Percentiles rank a stretch among this genome's conserved stretches.
Conservation (phyloP, 257 asterid species). For the Nyctanthes arbortristis region DNA sequence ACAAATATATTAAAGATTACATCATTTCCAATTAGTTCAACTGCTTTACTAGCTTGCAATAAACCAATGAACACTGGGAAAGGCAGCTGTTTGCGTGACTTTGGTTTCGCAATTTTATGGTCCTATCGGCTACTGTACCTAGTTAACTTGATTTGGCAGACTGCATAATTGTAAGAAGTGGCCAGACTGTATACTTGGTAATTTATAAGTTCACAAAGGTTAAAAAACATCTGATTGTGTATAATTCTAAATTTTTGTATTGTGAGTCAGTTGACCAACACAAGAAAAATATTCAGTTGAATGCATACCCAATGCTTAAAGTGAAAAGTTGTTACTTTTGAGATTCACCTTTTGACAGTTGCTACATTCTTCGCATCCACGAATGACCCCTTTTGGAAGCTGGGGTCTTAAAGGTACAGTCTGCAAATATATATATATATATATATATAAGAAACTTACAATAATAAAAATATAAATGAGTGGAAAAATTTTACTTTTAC, state of each 20-base stretch:
- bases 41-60: background rate
- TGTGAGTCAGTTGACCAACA: background rate
- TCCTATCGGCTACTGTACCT: constrained; percentile 9
- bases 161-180: background rate
- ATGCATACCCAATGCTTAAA: background rate
- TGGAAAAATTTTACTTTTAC: background rate
- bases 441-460: constrained; percentile 16
- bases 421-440: constrained; percentile 39
- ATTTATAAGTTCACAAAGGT: background rate
- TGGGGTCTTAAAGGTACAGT: constrained; percentile 29
- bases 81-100: background rate
- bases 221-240: background rate
- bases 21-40: background rate
- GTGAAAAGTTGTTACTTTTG: background rate
- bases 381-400: constrained; percentile 83
- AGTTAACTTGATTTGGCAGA: constrained; percentile 8
- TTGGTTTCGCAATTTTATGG: background rate
- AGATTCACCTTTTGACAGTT: constrained; percentile 81
- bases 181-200: background rate
- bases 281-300: background rate
- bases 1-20: constrained; percentile 10
- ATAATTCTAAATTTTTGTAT: background rate
- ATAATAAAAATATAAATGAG: constrained; percentile 9
- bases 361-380: constrained; percentile 82
- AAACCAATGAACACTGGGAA: constrained; percentile 2